phyloP scores from a whole-genome alignment of 108 stramenopile species.

The Nitzschia sp. region DNA sequence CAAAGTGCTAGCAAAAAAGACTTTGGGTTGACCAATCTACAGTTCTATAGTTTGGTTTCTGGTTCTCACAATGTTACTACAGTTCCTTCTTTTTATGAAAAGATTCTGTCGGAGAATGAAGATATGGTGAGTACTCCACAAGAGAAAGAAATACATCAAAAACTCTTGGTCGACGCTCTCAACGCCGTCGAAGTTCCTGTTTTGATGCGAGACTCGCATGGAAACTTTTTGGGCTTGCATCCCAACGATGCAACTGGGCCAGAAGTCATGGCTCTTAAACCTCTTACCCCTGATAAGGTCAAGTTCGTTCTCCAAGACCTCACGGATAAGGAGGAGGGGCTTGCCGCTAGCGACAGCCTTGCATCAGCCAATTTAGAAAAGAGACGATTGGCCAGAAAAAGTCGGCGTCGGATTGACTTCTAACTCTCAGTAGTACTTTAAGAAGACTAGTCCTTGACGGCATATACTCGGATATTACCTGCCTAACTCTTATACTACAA shows the following conservation, averaged over 20 bases:
- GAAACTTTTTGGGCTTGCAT: slow-evolving; percentile 29
- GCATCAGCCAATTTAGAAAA: slow-evolving; percentile 2
- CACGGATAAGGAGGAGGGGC: background rate
- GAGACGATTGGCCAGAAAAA: slow-evolving; percentile 6
- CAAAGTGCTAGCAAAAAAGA: slow-evolving; percentile 8
- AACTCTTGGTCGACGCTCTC: slow-evolving; percentile 14
- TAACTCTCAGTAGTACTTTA: background rate
- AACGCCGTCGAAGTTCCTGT: slow-evolving; percentile 31
- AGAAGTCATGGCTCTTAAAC: slow-evolving; percentile 20
- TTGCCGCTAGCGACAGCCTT: background rate
- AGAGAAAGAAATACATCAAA: slow-evolving; percentile 18
- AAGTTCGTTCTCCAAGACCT: slow-evolving; percentile 42
- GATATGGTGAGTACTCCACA: background rate
- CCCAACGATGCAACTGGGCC: slow-evolving; percentile 27
- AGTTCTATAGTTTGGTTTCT: slow-evolving; percentile 9
- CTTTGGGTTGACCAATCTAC: slow-evolving; percentile 27
- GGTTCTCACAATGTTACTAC: background rate
- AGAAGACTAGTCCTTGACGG: background rate
- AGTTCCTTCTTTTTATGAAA: slow-evolving; percentile 6
- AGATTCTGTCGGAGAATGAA: slow-evolving; percentile 2
- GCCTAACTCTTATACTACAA: slow-evolving; percentile 53
- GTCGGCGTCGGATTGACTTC: background rate
- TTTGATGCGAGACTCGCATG: slow-evolving; percentile 32
- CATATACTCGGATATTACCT: background rate
- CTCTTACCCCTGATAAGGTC: slow-evolving; percentile 28